A percentile compares a stretch with the other conserved stretches of the same genome.
These are phyloP conservation scores for Yamadazyma diddensiae DNA, from an alignment of 1,139 yeast genomes.

Conservation along the genomic window DNA sequence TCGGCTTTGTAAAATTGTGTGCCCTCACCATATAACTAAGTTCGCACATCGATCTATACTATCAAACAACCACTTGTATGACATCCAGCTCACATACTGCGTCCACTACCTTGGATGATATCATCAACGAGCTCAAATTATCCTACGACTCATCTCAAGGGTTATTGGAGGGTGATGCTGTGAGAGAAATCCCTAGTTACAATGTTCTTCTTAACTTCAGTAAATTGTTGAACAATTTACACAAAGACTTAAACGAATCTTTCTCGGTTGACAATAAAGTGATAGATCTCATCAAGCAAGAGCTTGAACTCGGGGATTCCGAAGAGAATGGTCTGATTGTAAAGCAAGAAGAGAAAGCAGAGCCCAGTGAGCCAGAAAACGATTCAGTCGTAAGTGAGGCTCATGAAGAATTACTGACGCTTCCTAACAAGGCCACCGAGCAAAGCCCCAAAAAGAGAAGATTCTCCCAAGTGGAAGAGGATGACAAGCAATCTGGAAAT, in stretches of 20 bases:
- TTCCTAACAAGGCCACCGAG: no score
- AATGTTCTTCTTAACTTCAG: constrained; percentile 44
- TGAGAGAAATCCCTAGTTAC: constrained; percentile 46
- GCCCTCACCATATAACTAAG: no score
- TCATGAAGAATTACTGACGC: no score
- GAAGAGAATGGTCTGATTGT: no score
- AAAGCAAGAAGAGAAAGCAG: neutral
- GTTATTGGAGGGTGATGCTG: constrained; percentile 55
- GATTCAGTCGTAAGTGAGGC: no score
- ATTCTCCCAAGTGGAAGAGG: neutral
- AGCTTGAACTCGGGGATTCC: constrained; percentile 3
- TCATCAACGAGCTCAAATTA: constrained; percentile 51
- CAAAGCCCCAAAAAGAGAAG: neutral
- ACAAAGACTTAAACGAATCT: constrained; percentile 47
- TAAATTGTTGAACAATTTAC: constrained; percentile 46
- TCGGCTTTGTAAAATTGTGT: no score
- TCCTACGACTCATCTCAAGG: constrained; percentile 61
- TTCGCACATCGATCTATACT: no score
- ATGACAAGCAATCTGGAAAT: neutral
- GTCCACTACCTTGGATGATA: constrained; percentile 47
- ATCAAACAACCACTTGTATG: no score
- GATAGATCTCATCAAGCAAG: constrained; percentile 18
- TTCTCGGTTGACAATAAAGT: constrained; percentile 43
- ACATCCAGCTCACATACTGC: constrained; percentile 28
- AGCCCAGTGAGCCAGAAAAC: no score